These are phyloP conservation scores for Mycena leptocephala DNA, from an alignment of 768 basidiomycete species.

Conservation along the genomic window DNA sequence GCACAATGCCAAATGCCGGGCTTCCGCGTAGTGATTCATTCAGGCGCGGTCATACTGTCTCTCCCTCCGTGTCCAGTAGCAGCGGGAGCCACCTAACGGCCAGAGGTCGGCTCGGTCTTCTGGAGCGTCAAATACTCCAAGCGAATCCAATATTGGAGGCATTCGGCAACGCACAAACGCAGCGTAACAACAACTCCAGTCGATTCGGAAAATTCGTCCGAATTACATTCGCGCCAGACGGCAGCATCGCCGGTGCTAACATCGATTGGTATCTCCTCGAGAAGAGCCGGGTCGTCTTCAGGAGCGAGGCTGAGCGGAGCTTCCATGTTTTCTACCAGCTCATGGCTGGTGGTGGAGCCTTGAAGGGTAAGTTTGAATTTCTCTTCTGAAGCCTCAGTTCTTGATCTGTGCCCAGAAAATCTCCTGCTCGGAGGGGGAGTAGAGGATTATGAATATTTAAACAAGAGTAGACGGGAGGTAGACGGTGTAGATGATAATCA, in stretches of 20 bases:
- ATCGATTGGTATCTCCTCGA: conserved; percentile 99
- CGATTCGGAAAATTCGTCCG: conserved; percentile 99
- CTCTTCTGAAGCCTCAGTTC: background rate
- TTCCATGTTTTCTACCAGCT: conserved; percentile 99
- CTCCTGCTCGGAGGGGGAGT: conserved; percentile 83
- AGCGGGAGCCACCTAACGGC: conserved; percentile 65
- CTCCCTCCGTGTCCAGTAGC: conserved; percentile 60
- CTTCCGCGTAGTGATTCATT: conserved; percentile 79
- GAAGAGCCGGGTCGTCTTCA: conserved; percentile 94
- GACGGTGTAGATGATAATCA: conserved; percentile 95
- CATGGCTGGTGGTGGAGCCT: conserved; percentile 78
- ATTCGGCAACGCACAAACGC: conserved; percentile 98
- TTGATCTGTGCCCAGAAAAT: conserved; percentile 57
- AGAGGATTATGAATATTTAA: conserved; percentile 92
- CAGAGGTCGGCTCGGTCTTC: conserved; percentile 86
- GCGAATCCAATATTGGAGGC: conserved; percentile 98
- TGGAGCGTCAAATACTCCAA: conserved; percentile 97
- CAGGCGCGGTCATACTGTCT: conserved; percentile 67
- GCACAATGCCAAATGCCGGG: conserved; percentile 76
- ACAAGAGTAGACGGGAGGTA: conserved; percentile 91
- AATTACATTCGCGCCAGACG: conserved; percentile 93
- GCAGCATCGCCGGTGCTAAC: conserved; percentile 97
- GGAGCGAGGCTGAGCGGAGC: conserved; percentile 91
- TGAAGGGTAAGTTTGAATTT: conserved; percentile 73
- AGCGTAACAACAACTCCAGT: conserved; percentile 98